These are phyloP conservation scores for Psidium guajava DNA, from an alignment of 345 rosid species.

Conservation along the genomic window DNA sequence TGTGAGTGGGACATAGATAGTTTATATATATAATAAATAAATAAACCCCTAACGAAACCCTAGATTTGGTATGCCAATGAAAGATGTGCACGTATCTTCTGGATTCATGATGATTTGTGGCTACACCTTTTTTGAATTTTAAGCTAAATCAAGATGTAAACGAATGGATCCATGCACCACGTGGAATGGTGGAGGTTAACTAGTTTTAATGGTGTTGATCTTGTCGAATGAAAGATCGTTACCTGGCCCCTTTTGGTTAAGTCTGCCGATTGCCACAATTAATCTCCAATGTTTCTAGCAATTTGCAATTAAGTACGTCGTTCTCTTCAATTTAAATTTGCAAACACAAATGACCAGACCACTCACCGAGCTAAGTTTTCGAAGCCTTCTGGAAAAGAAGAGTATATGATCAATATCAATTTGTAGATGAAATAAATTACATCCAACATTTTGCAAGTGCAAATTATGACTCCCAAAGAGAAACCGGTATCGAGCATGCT, in stretches of 20 bases:
- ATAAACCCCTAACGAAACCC: background rate
- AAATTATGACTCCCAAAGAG: background rate
- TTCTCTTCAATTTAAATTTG: background rate
- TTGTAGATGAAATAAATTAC: background rate
- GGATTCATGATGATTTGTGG: background rate
- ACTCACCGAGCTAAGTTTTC: background rate
- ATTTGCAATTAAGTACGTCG: background rate
- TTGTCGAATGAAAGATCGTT: background rate
- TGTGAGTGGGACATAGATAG: slow-evolving; percentile 17
- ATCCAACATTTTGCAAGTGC: background rate
- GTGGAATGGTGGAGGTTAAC: background rate
- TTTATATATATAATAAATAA: background rate
- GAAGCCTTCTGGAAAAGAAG: background rate
- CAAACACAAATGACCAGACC: background rate
- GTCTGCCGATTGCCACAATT: background rate
- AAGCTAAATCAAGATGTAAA: background rate
- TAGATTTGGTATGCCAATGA: background rate
- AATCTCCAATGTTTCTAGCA: background rate
- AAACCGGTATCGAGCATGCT: background rate
- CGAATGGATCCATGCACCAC: background rate
- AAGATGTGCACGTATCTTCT: background rate
- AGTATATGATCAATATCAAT: background rate
- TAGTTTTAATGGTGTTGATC: background rate
- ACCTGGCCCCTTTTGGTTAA: background rate
- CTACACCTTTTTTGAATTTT: background rate